Conservation (phyloP, 495 filamentous ascomycete species). For the Penicillium ochrochloron region DNA sequence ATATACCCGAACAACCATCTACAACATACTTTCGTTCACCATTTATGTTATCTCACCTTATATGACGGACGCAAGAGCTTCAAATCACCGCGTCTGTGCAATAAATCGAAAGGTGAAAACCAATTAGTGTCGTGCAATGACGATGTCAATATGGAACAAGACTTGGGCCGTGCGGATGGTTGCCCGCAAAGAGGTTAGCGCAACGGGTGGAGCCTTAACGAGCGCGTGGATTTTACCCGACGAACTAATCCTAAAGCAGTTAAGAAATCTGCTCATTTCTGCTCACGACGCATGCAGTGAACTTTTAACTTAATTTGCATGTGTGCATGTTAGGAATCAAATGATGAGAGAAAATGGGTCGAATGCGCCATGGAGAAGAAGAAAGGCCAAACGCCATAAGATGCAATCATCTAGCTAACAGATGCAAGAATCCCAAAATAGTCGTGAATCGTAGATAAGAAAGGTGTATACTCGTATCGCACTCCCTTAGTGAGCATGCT, state of each 20-base stretch:
- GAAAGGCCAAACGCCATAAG: not conserved
- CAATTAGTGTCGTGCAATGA: constrained; percentile 24
- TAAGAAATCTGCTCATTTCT: constrained; percentile 41
- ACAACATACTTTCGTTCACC: too few species aligned
- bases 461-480: not conserved
- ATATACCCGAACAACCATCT: too few species aligned
- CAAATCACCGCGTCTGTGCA: not conserved
- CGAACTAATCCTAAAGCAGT: constrained; percentile 24
- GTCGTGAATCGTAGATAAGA: constrained; percentile 1
- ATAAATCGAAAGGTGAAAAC: not conserved
- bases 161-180: constrained; percentile 10
- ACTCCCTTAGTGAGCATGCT: constrained; percentile 31
- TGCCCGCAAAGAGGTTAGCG: not conserved
- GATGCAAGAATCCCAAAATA: constrained; percentile 2
- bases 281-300: constrained; percentile 22
- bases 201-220: not conserved
- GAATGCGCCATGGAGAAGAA: not conserved
- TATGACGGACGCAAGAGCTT: not conserved
- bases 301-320: constrained; percentile 1
- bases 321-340: not conserved
- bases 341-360: not conserved
- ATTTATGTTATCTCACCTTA: too few species aligned
- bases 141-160: constrained; percentile 27
- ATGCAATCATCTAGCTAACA: not conserved
- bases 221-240: constrained; percentile 2